Base-by-base conservation (phyloP, 345 rosid species). In the Hibiscus syriacus region DNA sequence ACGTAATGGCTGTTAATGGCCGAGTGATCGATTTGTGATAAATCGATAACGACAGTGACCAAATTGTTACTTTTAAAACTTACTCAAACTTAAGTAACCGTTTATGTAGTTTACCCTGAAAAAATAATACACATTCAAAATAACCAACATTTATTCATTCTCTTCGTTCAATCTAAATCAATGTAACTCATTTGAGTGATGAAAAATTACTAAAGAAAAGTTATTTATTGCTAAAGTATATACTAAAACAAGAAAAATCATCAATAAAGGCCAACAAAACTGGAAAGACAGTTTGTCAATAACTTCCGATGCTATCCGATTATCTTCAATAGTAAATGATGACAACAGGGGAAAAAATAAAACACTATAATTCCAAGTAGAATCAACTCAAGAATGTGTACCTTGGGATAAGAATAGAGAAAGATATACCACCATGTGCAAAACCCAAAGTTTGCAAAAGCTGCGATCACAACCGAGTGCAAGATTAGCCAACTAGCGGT, bases 381-480 rank as follows among this genome's bases (percentile, higher is more conserved):
- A 13, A 39, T 3, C 12, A n/a, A n/a, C n/a, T n/a, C n/a, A 17
- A 61, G 26, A 36, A 17, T 23, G 43, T 45, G 25, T 77, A 90
- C 97, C 97, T 87, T 90, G 39, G 97, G 97, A 81, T 89, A 93
- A 77, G 90, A 76, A 58, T 87, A 89, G 10, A 89, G 89, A 73
- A 93, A 93, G 54, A 89, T 76, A 82, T 89, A 90, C 98, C 97
- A 93, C 98, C 98, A 93, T 39, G 41, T 2, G 41, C 41, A 38
- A 30, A 87, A 81, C 27, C 84, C 70, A 36, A 80, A 73, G 27
- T 73, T 29, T 7, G 79, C 70, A 39, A 82, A 64, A 5, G 85
- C 65, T 50, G 98, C 81, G 69, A 83, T 79, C 58, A 81, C 55
- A 29, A 80, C 70, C 0, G 98, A 90, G 52, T 74, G 92, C 48